phyloP scores from a whole-genome alignment of 768 basidiomycete species.

The Phylloporus scabripes region DNA sequence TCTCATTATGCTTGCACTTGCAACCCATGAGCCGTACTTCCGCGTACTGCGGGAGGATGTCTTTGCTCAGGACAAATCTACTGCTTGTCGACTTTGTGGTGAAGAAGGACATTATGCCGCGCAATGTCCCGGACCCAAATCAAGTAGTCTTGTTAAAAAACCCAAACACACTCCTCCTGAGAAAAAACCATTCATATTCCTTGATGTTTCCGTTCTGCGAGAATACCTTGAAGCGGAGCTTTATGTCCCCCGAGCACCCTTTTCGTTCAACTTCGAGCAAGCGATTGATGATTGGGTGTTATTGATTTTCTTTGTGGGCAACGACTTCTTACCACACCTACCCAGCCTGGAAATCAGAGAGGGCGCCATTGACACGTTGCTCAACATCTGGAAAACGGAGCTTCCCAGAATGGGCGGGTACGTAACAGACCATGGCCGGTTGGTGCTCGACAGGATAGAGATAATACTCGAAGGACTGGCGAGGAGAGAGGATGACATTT shows the following conservation, averaged over 20 bases:
- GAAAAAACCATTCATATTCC: slow-evolving; percentile 96
- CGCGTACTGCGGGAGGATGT: slow-evolving; percentile 97
- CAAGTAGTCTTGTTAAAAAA: slow-evolving; percentile 42
- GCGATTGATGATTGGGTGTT: slow-evolving; percentile 99
- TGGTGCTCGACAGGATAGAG: slow-evolving; percentile 82
- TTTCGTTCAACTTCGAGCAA: slow-evolving; percentile 90
- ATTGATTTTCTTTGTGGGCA: slow-evolving; percentile 99
- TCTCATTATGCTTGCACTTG: slow-evolving; percentile 96
- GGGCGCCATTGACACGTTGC: slow-evolving; percentile 95
- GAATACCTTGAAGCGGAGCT: slow-evolving; percentile 98
- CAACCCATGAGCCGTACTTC: slow-evolving; percentile 98
- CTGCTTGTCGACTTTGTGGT: slow-evolving; percentile 87
- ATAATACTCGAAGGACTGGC: slow-evolving; percentile 95
- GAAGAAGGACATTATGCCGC: slow-evolving; percentile 94
- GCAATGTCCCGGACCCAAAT: slow-evolving; percentile 82
- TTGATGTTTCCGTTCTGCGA: slow-evolving; percentile 91
- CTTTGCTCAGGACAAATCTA: slow-evolving; percentile 77
- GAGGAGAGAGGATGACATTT: slow-evolving; percentile 93
- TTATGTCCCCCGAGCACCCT: slow-evolving; percentile 66
- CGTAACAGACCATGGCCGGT: slow-evolving; percentile 85
- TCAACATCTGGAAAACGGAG: slow-evolving; percentile 94
- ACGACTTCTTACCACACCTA: slow-evolving; percentile 95
- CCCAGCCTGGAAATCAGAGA: slow-evolving; percentile 98
- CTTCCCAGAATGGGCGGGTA: slow-evolving; percentile 97
- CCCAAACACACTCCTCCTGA: slow-evolving; percentile 48